Percentiles rank a stretch among this genome's conserved stretches.
Conservation (phyloP, 116 monocot species). For the Trichopus zeylanicus region DNA sequence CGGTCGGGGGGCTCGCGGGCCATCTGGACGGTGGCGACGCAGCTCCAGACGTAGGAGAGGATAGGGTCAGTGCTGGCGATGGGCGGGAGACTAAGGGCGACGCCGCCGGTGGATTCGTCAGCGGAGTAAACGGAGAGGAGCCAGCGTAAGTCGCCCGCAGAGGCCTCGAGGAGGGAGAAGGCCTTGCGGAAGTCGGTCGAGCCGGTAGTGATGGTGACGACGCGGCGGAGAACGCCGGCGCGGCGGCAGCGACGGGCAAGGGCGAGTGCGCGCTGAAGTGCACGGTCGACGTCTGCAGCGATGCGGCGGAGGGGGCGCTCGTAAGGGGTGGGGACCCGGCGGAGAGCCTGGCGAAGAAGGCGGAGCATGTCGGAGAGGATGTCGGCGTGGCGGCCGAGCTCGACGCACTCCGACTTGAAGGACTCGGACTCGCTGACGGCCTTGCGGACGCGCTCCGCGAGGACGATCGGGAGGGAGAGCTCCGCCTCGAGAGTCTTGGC, state of each 20-base stretch:
- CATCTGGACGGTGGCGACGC: constrained; percentile 28
- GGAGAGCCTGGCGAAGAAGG: constrained; percentile 18
- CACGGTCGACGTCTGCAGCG: constrained; percentile 26
- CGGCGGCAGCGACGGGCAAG: constrained; percentile 40
- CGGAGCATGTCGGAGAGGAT: constrained; percentile 26
- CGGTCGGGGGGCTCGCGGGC: constrained; percentile 16
- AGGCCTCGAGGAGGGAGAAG: constrained; percentile 30
- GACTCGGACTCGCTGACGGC: constrained; percentile 37
- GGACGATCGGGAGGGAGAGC: constrained; percentile 29
- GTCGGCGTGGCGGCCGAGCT: constrained; percentile 26
- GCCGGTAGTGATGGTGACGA: constrained; percentile 31
- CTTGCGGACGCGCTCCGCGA: constrained; percentile 44
- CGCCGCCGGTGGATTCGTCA: constrained; percentile 7
- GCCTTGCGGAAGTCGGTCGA: constrained; percentile 44
- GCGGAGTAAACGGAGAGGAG: constrained; percentile 36
- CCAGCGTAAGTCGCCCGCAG: constrained; percentile 47
- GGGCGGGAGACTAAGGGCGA: constrained; percentile 44
- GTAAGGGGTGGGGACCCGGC: constrained; percentile 22
- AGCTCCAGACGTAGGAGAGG: constrained; percentile 47
- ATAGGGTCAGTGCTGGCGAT: constrained; percentile 62
- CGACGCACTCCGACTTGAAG: constrained; percentile 43
- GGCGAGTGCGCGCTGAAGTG: constrained; percentile 37
- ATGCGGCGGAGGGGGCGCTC: constrained; percentile 59
- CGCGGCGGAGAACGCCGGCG: constrained; percentile 26
- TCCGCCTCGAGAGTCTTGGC: constrained; percentile 15